These are phyloP conservation scores for Agrocybe praecox DNA, from an alignment of 768 basidiomycete species.

Conservation along the genomic window DNA sequence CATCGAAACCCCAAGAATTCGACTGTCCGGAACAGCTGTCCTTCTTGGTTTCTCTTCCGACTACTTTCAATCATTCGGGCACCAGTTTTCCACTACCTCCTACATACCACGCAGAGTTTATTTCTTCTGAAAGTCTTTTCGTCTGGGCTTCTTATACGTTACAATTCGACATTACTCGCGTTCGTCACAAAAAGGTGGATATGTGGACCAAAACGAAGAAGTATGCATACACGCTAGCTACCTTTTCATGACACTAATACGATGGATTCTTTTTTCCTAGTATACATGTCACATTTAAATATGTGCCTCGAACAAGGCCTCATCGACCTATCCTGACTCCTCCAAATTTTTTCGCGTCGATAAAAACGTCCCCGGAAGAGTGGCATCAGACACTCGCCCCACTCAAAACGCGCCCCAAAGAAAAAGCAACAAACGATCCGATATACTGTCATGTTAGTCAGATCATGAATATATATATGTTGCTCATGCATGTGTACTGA, in stretches of 20 bases:
- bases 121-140: slow-evolving; percentile 37
- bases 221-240: slow-evolving; percentile 38
- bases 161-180: slow-evolving; percentile 40
- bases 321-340: slow-evolving; percentile 51
- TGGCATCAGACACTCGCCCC: slow-evolving; percentile 54
- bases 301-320: slow-evolving; percentile 56
- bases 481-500: slow-evolving; percentile 2
- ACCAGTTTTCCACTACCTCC: slow-evolving; percentile 48
- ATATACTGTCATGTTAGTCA: slow-evolving; percentile 53
- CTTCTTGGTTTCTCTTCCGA: slow-evolving; percentile 48
- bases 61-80: slow-evolving; percentile 41
- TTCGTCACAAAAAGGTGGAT: slow-evolving; percentile 38
- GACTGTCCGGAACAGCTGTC: slow-evolving; percentile 34
- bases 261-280: slow-evolving; percentile 26
- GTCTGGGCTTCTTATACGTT: slow-evolving; percentile 49
- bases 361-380: slow-evolving; percentile 69
- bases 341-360: slow-evolving; percentile 52
- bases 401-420: slow-evolving; percentile 36
- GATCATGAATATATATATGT: not conserved
- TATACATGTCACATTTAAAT: slow-evolving; percentile 51
- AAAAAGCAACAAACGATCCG: slow-evolving; percentile 33
- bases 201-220: slow-evolving; percentile 48
- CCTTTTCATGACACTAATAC: not conserved
- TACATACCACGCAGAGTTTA: slow-evolving; percentile 36
- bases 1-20: slow-evolving; percentile 5